Conservation (phyloP, 2,329 filamentous ascomycete genomes). For the Aspergillus quadricinctus region DNA sequence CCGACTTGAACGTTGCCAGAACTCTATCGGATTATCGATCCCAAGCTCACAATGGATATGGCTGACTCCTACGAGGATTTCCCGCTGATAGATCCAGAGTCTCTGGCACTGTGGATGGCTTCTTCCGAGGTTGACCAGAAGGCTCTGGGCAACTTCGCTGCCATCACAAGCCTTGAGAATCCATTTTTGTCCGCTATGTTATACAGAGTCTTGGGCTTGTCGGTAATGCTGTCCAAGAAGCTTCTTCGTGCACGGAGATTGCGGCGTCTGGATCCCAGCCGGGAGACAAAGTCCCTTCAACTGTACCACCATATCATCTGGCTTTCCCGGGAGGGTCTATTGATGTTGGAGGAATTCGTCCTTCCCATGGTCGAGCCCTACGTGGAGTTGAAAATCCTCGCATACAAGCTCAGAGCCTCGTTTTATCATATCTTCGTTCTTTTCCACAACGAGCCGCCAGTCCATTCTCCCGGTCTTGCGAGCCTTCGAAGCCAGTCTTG, state of each 20-base stretch:
- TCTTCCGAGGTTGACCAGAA: conserved; percentile 97
- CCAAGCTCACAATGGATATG: conserved; percentile 12
- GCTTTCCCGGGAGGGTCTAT: conserved; percentile 85
- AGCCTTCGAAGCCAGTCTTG: conserved; percentile 26
- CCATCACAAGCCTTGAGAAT: conserved; percentile 71
- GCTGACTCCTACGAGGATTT: conserved; percentile 27
- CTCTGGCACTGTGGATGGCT: conserved; percentile 64
- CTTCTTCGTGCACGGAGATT: conserved; percentile 79
- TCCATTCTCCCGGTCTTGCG: conserved; percentile 58
- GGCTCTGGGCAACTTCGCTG: conserved; percentile 85
- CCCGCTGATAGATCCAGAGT: conserved; percentile 26
- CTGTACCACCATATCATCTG: conserved; percentile 90
- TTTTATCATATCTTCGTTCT: conserved; percentile 97
- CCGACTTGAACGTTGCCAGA: neutral
- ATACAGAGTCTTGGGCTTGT: conserved; percentile 87
- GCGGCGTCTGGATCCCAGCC: conserved; percentile 73
- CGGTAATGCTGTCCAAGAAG: conserved; percentile 79
- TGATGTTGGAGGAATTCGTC: conserved; percentile 80
- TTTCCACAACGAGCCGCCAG: conserved; percentile 84
- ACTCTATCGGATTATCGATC: neutral
- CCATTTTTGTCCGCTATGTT: conserved; percentile 70
- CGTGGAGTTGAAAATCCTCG: conserved; percentile 80
- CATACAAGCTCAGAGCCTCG: conserved; percentile 85
- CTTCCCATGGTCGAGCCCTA: conserved; percentile 76
- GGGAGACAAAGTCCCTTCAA: conserved; percentile 72